Evolutionary conservation across 2,329 filamentous ascomycete genomes (phyloP).

Genomic region (Apiospora pterosperma): DNA sequence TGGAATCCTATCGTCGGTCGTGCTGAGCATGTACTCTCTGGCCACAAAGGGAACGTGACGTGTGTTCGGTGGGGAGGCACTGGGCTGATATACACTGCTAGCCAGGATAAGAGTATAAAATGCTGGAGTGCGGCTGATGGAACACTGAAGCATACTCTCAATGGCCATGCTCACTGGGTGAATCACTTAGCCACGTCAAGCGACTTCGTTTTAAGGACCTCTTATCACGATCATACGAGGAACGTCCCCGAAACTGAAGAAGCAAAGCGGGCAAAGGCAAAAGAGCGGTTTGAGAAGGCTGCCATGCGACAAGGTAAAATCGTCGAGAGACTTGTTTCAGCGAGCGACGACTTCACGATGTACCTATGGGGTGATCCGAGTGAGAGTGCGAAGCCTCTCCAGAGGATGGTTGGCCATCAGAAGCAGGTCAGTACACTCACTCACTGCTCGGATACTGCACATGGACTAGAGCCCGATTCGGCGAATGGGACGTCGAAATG

Average conservation of each 20-base stretch:
- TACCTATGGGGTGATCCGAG: slow-evolving; percentile 83
- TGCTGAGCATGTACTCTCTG: slow-evolving; percentile 78
- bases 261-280: slow-evolving; percentile 71
- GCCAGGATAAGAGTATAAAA: slow-evolving; percentile 89
- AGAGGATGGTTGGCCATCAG: slow-evolving; percentile 88
- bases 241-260: slow-evolving; percentile 64
- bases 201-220: slow-evolving; percentile 83
- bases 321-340: slow-evolving; percentile 82
- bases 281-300: slow-evolving; percentile 80
- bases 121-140: slow-evolving; percentile 83
- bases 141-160: slow-evolving; percentile 74
- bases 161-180: slow-evolving; percentile 87
- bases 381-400: slow-evolving; percentile 74
- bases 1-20: slow-evolving; percentile 79
- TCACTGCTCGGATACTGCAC: not conserved
- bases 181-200: slow-evolving; percentile 94
- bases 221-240: slow-evolving; percentile 79
- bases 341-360: slow-evolving; percentile 94
- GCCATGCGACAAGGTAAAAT: slow-evolving; percentile 73
- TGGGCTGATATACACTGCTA: slow-evolving; percentile 77
- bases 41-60: slow-evolving; percentile 84
- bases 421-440: slow-evolving; percentile 44
- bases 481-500: not conserved
- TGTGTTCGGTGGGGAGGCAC: slow-evolving; percentile 96
- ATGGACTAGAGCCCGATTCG: not conserved